These are phyloP conservation scores for Zymoseptoria passerinii DNA, from an alignment of 2,329 filamentous ascomycete species.

Conservation along the genomic window DNA sequence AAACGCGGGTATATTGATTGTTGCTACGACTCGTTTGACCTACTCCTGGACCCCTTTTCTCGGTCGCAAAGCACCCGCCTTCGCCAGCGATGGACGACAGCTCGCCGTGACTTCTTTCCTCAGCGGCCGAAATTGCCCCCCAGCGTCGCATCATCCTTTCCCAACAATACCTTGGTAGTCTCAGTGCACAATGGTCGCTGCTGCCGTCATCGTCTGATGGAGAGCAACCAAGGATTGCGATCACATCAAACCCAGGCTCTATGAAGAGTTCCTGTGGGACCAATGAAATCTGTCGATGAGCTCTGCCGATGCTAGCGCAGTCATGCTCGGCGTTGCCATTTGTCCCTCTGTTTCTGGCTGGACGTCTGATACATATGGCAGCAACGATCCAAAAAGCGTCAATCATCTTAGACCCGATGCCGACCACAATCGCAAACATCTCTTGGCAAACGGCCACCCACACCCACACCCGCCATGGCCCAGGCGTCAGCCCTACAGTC, in stretches of 20 bases:
- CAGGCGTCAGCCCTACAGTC: background rate
- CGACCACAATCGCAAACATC: background rate
- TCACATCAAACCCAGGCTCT: background rate
- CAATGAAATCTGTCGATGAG: background rate
- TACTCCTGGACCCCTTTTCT: background rate
- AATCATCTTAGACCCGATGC: background rate
- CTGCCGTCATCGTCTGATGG: background rate
- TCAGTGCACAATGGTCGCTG: background rate
- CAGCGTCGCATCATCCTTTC: background rate
- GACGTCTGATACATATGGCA: background rate
- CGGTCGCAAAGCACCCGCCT: background rate
- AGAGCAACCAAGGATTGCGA: background rate
- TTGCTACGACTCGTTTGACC: background rate
- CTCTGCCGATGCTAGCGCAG: background rate
- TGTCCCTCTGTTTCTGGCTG: background rate
- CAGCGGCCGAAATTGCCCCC: too few relatives aligned
- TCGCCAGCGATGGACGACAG: background rate
- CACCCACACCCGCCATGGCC: background rate
- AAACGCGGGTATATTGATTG: background rate
- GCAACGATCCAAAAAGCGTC: background rate
- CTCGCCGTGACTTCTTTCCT: background rate
- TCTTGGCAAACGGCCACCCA: background rate
- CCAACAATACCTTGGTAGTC: background rate
- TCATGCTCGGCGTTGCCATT: too few relatives aligned
- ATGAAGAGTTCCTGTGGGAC: background rate